Base-by-base conservation (phyloP, 2,329 filamentous ascomycete genomes). In the Aspergillus vadensis region DNA sequence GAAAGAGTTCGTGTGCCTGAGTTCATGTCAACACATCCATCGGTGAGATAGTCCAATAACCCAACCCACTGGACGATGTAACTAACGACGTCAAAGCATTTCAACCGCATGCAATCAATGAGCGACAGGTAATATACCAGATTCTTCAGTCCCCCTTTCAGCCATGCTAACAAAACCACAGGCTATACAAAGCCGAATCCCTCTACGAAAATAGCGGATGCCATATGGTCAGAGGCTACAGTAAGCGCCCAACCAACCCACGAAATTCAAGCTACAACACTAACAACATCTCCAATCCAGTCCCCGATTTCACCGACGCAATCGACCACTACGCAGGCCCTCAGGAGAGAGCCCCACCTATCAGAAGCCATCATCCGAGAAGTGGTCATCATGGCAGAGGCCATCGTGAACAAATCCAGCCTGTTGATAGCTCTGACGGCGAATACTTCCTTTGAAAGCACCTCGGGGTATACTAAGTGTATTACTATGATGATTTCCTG, bases 11-110 rank as follows among this genome's bases (percentile, higher is more conserved):
- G 9, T 19, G 25, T 30, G 30, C 23, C 85, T 15, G 80, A 87
- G 66, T 83, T 87, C 60, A 69, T 88, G 61, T 83, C 80, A 17
- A 88, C 86, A 4, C 86, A 88, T 76, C 86, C 86, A 25, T 81
- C 82, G 49, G 76, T 79, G 70, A 60, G 74, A 15, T 19, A 10
- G 2, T 8, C 25, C 3, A 4, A 14, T 10, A 5, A 5, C 7
- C 0, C 5, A n/a, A 19, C 19, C 4, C 12, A 32, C 17, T 21
- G 10, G 30, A n/a, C 12, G 1, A 21, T 2, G 5, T 2, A 25
- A 36, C 57, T 69, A 47, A 70, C 52, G 14, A 19, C 5, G 5
- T 19, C 9, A 15, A 23, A 44, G 10, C 39, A 5, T 39, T 39
- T 43, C 15, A 85, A 85, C 60, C 79, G 86, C 3, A 77, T 83